phyloP scores from a whole-genome alignment of 169 alveolate genomes.

The Neospora caninum region DNA sequence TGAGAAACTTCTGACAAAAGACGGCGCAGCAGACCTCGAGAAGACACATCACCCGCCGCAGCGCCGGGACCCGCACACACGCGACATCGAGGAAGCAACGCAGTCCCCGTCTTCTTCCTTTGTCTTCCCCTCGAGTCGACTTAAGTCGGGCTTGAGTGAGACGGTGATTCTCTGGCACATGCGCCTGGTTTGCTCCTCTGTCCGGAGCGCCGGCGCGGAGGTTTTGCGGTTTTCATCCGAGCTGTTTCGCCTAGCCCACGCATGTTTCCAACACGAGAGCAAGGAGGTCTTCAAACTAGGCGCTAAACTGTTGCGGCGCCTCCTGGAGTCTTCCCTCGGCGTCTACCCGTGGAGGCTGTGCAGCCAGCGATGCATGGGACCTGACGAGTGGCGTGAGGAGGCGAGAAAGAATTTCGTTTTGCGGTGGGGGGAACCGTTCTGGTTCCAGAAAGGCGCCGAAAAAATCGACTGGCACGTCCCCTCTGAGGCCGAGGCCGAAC shows the following conservation, averaged over 20 bases:
- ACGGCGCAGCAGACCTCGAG: background rate
- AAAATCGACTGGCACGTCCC: conserved; percentile 40
- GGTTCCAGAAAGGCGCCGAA: background rate
- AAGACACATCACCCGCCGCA: background rate
- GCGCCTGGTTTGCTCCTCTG: background rate
- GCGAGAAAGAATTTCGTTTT: conserved; percentile 14
- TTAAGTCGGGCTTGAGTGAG: background rate
- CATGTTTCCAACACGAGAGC: conserved; percentile 27
- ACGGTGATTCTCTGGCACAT: background rate
- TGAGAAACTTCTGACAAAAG: background rate
- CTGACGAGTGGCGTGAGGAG: conserved; percentile 11
- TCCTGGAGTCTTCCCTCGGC: conserved; percentile 30
- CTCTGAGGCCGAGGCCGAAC: background rate
- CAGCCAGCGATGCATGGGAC: conserved; percentile 34
- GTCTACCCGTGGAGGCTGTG: conserved; percentile 43
- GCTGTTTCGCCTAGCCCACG: conserved; percentile 20
- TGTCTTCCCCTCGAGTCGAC: background rate
- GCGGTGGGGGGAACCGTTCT: conserved; percentile 52
- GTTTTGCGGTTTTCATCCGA: background rate
- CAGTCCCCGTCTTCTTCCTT: background rate
- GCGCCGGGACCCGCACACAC: background rate
- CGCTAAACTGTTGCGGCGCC: conserved; percentile 51
- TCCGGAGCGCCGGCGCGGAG: conserved; percentile 25
- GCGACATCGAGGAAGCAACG: background rate
- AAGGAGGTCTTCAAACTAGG: conserved; percentile 31